Percentiles rank a stretch among this genome's conserved stretches.
These are phyloP conservation scores for Excoecaria agallocha DNA, from an alignment of 345 rosid species.

Conservation along the genomic window DNA sequence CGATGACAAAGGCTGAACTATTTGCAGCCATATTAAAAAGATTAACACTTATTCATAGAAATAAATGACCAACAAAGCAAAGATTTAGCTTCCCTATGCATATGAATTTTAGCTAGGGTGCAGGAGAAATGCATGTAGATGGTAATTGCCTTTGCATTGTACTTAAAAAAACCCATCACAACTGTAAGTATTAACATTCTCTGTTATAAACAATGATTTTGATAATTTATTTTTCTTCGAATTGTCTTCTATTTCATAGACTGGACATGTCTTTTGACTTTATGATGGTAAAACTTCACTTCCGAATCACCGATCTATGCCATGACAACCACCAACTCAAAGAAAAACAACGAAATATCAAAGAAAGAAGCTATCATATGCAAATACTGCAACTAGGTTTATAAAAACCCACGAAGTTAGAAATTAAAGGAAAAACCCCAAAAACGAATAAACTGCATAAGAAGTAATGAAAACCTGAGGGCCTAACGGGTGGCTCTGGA, in stretches of 20 bases:
- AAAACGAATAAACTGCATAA: not conserved
- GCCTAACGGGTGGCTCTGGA: conserved; percentile 45
- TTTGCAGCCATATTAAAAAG: too few relatives aligned
- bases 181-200: too few relatives aligned
- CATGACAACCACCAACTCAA: not conserved
- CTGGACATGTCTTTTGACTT: not conserved
- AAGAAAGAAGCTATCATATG: not conserved
- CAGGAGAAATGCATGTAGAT: too few relatives aligned
- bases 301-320: not conserved
- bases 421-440: not conserved
- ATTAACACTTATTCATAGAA: too few relatives aligned
- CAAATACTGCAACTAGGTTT: not conserved
- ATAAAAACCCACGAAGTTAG: not conserved
- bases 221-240: not conserved
- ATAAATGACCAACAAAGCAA: too few relatives aligned
- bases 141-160: too few relatives aligned
- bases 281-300: not conserved
- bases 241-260: not conserved
- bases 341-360: not conserved
- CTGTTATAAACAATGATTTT: not conserved
- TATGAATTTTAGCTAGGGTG: too few relatives aligned
- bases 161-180: too few relatives aligned
- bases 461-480: conserved; percentile 41
- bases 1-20: too few relatives aligned
- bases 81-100: too few relatives aligned